Percentiles rank a stretch among this genome's conserved stretches.
These are phyloP conservation scores for Glaciozyma martinii DNA, from an alignment of 768 basidiomycete genomes.

Conservation along the genomic window DNA sequence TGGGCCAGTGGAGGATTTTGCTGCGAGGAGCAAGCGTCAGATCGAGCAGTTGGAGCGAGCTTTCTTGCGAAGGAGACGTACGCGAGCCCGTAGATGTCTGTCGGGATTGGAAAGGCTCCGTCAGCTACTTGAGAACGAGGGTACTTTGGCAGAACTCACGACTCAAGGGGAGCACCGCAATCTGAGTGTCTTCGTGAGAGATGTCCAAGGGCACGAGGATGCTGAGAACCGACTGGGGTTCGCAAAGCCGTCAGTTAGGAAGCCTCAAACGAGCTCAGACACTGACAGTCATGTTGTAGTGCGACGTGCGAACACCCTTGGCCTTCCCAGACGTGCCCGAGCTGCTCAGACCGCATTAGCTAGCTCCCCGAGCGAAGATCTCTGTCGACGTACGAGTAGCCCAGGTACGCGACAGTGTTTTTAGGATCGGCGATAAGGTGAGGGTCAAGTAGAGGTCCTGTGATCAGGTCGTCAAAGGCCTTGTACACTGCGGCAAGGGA, in stretches of 20 bases:
- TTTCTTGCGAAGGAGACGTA: too few species aligned
- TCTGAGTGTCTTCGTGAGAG: conserved; percentile 20
- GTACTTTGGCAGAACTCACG: background rate
- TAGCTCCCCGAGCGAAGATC: background rate
- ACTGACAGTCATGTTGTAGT: conserved; percentile 31
- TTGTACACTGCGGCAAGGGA: conserved; percentile 23
- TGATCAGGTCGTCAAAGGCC: conserved; percentile 46
- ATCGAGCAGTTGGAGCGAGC: too few species aligned
- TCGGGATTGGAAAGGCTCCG: background rate
- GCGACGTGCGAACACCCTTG: conserved; percentile 53
- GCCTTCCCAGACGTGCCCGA: conserved; percentile 67
- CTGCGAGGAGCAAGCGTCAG: conserved; percentile 32
- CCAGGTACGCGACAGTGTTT: conserved; percentile 26
- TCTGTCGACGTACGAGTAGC: conserved; percentile 33
- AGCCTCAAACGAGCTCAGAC: too few species aligned
- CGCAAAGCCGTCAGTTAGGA: too few species aligned
- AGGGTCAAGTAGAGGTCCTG: conserved; percentile 45
- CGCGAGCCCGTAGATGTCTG: conserved; percentile 27
- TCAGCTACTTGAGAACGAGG: background rate
- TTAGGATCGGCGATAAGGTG: conserved; percentile 49
- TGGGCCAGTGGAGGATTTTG: conserved; percentile 56
- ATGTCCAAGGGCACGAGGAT: conserved; percentile 25
- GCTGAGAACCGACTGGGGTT: conserved; percentile 7
- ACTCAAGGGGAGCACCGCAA: conserved; percentile 29
- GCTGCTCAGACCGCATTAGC: background rate